Evolutionary conservation across 2,329 filamentous ascomycete species (phyloP).

Genomic region (Trichoderma sp.): DNA sequence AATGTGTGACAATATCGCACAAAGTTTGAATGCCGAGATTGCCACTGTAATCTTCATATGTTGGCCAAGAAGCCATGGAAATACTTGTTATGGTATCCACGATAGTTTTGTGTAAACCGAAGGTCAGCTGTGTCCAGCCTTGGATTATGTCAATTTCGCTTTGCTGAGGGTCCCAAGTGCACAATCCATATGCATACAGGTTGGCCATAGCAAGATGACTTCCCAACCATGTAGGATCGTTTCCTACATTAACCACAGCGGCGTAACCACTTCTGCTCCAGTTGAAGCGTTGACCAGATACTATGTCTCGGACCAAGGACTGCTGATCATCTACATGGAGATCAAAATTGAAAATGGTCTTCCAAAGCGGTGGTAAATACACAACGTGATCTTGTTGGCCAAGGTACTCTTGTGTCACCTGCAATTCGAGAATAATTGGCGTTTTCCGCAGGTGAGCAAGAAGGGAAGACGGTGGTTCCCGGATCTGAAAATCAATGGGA

Average conservation of each 20-base stretch:
- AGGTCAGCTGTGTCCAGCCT: not conserved
- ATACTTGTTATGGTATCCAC: not conserved
- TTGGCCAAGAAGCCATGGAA: not conserved
- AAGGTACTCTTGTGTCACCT: not conserved
- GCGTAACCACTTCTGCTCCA: not conserved
- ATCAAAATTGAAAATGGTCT: not conserved
- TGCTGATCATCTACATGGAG: not conserved
- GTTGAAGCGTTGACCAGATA: not conserved
- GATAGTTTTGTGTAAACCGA: not conserved
- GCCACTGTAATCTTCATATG: not conserved
- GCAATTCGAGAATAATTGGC: not conserved
- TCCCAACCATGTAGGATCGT: not conserved
- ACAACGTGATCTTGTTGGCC: not conserved
- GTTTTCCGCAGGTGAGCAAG: not conserved
- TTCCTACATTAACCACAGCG: not conserved
- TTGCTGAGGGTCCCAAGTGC: not conserved
- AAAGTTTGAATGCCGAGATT: not conserved
- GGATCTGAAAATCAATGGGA: not conserved
- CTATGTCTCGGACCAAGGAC: not conserved
- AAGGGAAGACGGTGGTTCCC: not conserved
- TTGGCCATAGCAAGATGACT: not conserved
- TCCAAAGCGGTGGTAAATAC: not conserved
- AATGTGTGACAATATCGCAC: not conserved
- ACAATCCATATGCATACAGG: not conserved
- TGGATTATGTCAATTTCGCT: not conserved